phyloP scores from a whole-genome alignment of 2,329 filamentous ascomycete species.

The Trichoderma sp. region DNA sequence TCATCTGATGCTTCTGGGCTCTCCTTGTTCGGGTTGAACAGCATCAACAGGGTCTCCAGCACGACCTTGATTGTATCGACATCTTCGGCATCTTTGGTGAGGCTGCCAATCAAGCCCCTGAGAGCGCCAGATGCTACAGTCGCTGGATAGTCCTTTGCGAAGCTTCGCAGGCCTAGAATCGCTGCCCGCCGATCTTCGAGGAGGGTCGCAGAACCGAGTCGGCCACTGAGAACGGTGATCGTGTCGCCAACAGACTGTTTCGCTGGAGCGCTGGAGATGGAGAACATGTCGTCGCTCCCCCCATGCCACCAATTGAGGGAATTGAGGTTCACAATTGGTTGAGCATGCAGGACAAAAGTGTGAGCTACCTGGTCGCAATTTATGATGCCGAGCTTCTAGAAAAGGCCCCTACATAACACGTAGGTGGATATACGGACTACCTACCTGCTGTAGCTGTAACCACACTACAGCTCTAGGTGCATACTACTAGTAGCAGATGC shows the following conservation, averaged over 20 bases:
- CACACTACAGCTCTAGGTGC: background rate
- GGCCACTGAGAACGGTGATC: slow-evolving; percentile 84
- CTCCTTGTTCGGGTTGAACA: slow-evolving; percentile 72
- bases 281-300: slow-evolving; percentile 53
- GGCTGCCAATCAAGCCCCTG: slow-evolving; percentile 78
- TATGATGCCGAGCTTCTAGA: slow-evolving; percentile 13
- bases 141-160: slow-evolving; percentile 94
- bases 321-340: background rate
- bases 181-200: slow-evolving; percentile 93
- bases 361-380: background rate
- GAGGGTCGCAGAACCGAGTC: slow-evolving; percentile 84
- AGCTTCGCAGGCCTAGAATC: slow-evolving; percentile 89
- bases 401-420: background rate
- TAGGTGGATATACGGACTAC: background rate
- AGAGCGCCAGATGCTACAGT: slow-evolving; percentile 94
- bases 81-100: slow-evolving; percentile 88
- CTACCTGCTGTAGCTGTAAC: background rate
- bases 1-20: slow-evolving; percentile 95
- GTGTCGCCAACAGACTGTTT: slow-evolving; percentile 96
- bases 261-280: slow-evolving; percentile 73
- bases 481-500: background rate
- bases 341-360: background rate
- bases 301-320: slow-evolving; percentile 11
- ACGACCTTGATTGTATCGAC: slow-evolving; percentile 95
- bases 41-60: slow-evolving; percentile 90